Evolutionary conservation across 2,329 filamentous ascomycete species (phyloP), one percentile per base, ranked within the genome.

Genomic region (Colletotrichum sp.): DNA sequence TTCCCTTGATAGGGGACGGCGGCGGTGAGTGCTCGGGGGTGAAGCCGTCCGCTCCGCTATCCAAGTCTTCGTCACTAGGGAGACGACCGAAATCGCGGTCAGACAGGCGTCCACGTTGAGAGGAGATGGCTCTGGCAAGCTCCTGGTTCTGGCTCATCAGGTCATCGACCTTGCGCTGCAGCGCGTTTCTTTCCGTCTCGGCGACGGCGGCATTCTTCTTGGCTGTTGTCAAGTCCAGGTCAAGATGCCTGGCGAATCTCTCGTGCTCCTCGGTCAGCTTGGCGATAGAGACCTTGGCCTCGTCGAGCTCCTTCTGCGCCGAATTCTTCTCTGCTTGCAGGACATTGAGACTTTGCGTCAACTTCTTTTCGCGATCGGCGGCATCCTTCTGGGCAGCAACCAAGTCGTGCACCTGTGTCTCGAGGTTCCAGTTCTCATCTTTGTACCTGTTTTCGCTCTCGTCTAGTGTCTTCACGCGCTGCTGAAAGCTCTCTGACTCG

Each of bases 401-500:
- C 56, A 96, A 88, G 77, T 98, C 96, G 80, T 98, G 97, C 27
- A 97, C 90, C 80, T 96, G 95, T 0, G 96, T 98, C 84, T 99
- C 97, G 48, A 99, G 90, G 77, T 94, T 96, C 97, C 97, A 99
- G 83, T 98, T 99, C 84, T 98, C 97, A 81, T 99, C 97, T 86
- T 98, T 98, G 87, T 98, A 98, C 68, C 95, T 93, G 81, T 97
- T 94, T 84, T 99, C 97, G 82, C 94, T 98, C 85, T 99, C 97
- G 80, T 98, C 96, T 55, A 98, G 88, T 8, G 91, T 91, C 81
- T 95, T 94, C 78, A 98, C 88, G 39, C 96, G 92, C 83, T 97
- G 95, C 69, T 94, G 91, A 78, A 97, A 91, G 5, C 91, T 92
- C 82, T 98, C 94, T 0, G 93, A 91, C 78, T 98, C 96, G 39